Conservation (phyloP, 768 basidiomycete genomes). For the Russula sp. region DNA sequence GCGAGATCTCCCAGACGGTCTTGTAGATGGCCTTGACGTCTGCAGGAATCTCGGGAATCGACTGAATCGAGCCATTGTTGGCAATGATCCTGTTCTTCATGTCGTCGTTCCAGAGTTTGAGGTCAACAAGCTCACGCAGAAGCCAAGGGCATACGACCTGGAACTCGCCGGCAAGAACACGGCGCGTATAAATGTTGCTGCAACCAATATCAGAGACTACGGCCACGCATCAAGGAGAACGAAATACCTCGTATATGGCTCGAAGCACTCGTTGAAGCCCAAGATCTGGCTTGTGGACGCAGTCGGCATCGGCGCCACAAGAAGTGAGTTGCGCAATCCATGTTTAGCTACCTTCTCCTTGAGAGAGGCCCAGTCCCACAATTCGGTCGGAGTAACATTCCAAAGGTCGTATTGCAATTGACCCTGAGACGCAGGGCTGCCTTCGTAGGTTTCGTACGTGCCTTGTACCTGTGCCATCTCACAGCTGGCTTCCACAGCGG, state of each 20-base stretch:
- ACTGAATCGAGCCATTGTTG: constrained; percentile 84
- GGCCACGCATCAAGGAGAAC: not conserved
- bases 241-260: constrained; percentile 88
- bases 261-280: constrained; percentile 98
- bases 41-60: constrained; percentile 81
- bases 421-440: constrained; percentile 85
- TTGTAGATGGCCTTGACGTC: constrained; percentile 98
- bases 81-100: constrained; percentile 99
- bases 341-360: constrained; percentile 79
- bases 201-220: constrained; percentile 8
- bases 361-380: constrained; percentile 92
- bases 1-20: constrained; percentile 99
- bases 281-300: constrained; percentile 98
- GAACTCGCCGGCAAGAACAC: constrained; percentile 99
- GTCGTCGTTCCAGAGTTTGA: constrained; percentile 92
- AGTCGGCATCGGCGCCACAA: constrained; percentile 97
- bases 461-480: constrained; percentile 79
- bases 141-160: constrained; percentile 99
- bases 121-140: constrained; percentile 94
- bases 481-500: constrained; percentile 81
- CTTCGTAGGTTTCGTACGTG: constrained; percentile 83
- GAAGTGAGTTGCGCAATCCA: constrained; percentile 85
- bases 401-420: constrained; percentile 93
- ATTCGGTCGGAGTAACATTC: constrained; percentile 77
- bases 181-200: constrained; percentile 97